Evolutionary conservation across 768 basidiomycete genomes (phyloP).

Genomic region (Gyrodon lividus): DNA sequence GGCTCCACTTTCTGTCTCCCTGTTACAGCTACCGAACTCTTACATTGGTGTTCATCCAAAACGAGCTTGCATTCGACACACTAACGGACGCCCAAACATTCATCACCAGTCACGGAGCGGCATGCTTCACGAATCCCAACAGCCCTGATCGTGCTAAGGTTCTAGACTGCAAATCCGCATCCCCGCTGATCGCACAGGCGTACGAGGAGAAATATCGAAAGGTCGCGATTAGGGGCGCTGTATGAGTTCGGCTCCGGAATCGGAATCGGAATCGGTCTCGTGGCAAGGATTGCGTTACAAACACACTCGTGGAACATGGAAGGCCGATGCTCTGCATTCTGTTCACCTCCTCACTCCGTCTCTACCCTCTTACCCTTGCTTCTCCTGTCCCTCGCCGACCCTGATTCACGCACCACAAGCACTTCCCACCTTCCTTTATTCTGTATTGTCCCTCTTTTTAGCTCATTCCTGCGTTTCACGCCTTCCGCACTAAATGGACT

Average conservation of each 20-base stretch:
- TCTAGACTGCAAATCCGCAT: conserved; percentile 71
- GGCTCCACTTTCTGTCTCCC: background rate
- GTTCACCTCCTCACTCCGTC: conserved; percentile 11
- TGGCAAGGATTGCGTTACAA: background rate
- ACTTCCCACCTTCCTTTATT: background rate
- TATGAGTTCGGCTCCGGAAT: conserved; percentile 42
- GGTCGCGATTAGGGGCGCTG: conserved; percentile 90
- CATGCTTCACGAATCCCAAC: conserved; percentile 63
- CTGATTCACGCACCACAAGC: background rate
- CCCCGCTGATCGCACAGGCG: conserved; percentile 53
- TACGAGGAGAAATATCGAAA: conserved; percentile 83
- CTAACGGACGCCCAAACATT: conserved; percentile 64
- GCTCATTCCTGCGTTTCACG: conserved; percentile 8
- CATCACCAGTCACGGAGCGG: conserved; percentile 65
- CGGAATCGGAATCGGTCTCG: conserved; percentile 5
- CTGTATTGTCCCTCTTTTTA: conserved; percentile 11
- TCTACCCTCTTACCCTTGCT: conserved; percentile 13
- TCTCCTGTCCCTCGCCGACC: conserved; percentile 3
- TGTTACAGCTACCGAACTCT: conserved; percentile 72
- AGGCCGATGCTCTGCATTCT: conserved; percentile 3
- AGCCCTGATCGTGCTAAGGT: conserved; percentile 60
- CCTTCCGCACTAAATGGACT: too few species aligned
- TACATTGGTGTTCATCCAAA: conserved; percentile 71
- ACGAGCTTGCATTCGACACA: conserved; percentile 83
- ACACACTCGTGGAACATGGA: too few species aligned